Evolutionary conservation across 2,329 filamentous ascomycete genomes (phyloP).

Genomic region (Aspergillus texensis): DNA sequence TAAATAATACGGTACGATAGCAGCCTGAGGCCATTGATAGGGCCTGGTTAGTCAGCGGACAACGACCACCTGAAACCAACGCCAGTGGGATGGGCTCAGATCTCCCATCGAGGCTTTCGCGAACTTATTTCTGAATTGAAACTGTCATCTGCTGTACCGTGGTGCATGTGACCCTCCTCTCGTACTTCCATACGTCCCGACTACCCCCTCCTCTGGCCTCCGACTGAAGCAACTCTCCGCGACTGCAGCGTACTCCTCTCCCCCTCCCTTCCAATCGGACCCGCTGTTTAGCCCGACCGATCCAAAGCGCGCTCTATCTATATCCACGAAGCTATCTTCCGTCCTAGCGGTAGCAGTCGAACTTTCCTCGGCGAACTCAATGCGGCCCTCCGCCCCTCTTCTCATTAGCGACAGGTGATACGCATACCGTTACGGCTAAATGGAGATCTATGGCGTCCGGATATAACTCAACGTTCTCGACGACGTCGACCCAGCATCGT

Average conservation of each 20-base stretch:
- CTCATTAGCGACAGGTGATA: constrained; percentile 39
- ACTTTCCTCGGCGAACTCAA: constrained; percentile 25
- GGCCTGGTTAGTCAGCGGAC: constrained; percentile 22
- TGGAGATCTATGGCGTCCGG: constrained; percentile 51
- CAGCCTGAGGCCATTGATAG: constrained; percentile 16
- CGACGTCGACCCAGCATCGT: constrained; percentile 45
- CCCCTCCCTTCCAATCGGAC: constrained; percentile 19
- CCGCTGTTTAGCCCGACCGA: constrained; percentile 13
- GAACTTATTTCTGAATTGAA: constrained; percentile 4
- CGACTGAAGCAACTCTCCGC: constrained; percentile 2
- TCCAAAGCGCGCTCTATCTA: constrained; percentile 9
- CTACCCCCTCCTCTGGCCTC: constrained; percentile 10
- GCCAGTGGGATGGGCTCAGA: constrained; percentile 13
- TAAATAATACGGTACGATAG: background rate
- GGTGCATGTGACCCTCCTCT: constrained; percentile 12
- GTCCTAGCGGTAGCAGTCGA: constrained; percentile 4
- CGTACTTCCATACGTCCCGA: constrained; percentile 3
- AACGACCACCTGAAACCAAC: constrained; percentile 18
- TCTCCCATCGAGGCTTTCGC: constrained; percentile 11
- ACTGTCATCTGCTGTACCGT: constrained; percentile 7
- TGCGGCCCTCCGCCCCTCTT: constrained; percentile 31
- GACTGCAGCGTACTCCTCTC: constrained; percentile 11
- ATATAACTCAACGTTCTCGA: constrained; percentile 46
- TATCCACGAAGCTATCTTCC: background rate
- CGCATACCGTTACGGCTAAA: constrained; percentile 39